phyloP scores from a whole-genome alignment of 1,139 yeast genomes.

The Protomyces lactucae-debilis region DNA sequence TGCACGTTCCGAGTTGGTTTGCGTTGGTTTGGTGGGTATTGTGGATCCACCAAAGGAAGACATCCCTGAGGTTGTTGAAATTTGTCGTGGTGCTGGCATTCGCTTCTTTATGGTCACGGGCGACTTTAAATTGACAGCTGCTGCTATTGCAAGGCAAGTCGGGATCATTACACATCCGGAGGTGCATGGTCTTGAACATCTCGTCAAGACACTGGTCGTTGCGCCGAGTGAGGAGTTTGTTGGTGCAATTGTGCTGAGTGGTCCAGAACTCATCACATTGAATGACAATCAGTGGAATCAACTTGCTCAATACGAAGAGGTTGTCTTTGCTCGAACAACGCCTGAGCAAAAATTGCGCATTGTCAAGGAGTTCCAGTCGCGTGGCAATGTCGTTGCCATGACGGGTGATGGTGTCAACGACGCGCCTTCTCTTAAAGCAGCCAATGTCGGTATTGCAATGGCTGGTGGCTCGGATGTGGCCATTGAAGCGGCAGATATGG shows the following conservation, averaged over 20 bases:
- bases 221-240: conserved; percentile 35
- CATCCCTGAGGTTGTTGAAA: conserved; percentile 43
- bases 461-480: conserved; percentile 54
- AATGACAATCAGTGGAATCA: conserved; percentile 48
- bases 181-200: conserved; percentile 32
- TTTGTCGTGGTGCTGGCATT: conserved; percentile 49
- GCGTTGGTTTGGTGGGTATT: conserved; percentile 49
- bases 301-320: conserved; percentile 42
- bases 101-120: conserved; percentile 54
- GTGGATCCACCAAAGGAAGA: conserved; percentile 52
- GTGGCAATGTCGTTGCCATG: conserved; percentile 57
- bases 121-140: conserved; percentile 52
- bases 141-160: conserved; percentile 49
- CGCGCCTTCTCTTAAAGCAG: conserved; percentile 73
- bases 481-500: conserved; percentile 54
- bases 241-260: conserved; percentile 41
- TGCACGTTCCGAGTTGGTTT: conserved; percentile 33
- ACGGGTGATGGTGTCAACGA: conserved; percentile 80
- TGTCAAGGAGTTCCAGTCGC: conserved; percentile 48
- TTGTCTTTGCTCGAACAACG: conserved; percentile 52
- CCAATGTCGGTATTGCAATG: conserved; percentile 72
- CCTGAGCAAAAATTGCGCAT: conserved; percentile 53
- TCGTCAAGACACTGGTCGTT: conserved; percentile 34
- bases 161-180: conserved; percentile 42
- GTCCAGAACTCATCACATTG: conserved; percentile 42